phyloP scores from a whole-genome alignment of 345 rosid species.

The Eucalyptus curtisii region DNA sequence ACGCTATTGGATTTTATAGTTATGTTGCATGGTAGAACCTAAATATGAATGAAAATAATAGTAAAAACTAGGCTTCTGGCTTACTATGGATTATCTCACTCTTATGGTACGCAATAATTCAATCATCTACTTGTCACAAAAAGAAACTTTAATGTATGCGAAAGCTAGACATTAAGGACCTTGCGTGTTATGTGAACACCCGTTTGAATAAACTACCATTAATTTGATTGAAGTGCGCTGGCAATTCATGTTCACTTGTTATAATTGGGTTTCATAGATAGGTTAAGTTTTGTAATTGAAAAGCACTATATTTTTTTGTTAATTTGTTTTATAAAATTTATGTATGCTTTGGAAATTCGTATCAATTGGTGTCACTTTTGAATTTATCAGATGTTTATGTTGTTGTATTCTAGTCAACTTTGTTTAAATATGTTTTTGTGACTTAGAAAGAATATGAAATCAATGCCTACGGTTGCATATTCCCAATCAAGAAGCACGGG shows the following conservation, averaged over 20 bases:
- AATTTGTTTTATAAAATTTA: background rate
- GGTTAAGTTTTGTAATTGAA: background rate
- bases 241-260: background rate
- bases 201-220: background rate
- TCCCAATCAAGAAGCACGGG: background rate
- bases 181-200: background rate
- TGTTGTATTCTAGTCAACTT: background rate
- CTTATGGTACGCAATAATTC: background rate
- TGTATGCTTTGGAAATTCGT: background rate
- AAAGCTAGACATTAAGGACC: background rate
- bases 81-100: background rate
- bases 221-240: background rate
- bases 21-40: background rate
- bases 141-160: background rate
- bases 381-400: background rate
- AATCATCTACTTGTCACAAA: background rate
- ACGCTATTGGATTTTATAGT: background rate
- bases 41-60: background rate
- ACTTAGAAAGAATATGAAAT: background rate
- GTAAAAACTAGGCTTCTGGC: background rate
- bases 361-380: background rate
- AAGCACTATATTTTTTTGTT: background rate
- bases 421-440: background rate
- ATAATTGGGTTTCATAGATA: background rate
- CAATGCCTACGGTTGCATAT: background rate